Evolutionary conservation across 768 basidiomycete genomes (phyloP).

Genomic region (Tricholoma matsutake): DNA sequence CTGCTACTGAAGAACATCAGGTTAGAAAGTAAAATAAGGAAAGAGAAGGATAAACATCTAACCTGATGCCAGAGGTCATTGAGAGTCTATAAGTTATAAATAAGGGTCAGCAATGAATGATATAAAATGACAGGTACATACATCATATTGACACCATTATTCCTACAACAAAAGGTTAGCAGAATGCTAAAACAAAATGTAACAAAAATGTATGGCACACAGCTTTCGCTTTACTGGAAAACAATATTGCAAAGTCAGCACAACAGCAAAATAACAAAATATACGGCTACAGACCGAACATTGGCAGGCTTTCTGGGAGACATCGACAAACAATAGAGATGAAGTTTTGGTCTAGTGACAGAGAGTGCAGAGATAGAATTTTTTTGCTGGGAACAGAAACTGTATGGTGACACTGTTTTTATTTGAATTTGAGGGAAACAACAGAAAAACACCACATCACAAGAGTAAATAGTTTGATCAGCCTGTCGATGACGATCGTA

Average conservation of each 20-base stretch:
- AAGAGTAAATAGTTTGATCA: neutral
- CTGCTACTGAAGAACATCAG: neutral
- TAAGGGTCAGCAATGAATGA: neutral
- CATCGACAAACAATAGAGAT: neutral
- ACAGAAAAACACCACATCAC: neutral
- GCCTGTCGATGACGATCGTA: neutral
- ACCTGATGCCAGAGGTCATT: too few species aligned
- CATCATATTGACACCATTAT: neutral
- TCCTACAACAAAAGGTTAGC: neutral
- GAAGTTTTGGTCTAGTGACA: neutral
- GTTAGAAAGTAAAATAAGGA: neutral
- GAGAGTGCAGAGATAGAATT: neutral
- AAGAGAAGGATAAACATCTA: neutral
- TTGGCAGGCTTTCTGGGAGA: neutral
- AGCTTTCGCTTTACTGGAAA: neutral
- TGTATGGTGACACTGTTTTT: neutral
- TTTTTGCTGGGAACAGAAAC: neutral
- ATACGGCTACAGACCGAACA: neutral
- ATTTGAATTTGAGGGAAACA: neutral
- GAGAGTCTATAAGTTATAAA: neutral
- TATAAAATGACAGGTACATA: neutral
- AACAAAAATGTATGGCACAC: neutral
- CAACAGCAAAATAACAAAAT: neutral
- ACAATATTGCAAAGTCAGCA: neutral
- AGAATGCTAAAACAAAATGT: neutral